Evolutionary conservation across 1,284 basidiomycete genomes (phyloP).

Genomic region (Prillingera fragicola): DNA sequence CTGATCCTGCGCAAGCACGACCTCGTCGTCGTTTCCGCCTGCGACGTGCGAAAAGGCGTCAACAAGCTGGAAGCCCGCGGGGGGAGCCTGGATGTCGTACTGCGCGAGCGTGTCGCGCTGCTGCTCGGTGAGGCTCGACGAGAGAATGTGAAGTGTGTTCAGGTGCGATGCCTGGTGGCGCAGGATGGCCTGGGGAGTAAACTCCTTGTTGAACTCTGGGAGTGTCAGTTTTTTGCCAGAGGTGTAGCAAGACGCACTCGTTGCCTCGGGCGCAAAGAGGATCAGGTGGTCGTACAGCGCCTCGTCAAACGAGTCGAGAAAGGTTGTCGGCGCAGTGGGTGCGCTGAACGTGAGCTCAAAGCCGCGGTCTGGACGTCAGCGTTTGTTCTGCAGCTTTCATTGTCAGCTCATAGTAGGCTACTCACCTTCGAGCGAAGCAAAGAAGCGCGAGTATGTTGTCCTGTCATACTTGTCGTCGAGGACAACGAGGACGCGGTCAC

Average conservation of each 20-base stretch:
- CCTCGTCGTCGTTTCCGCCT: conserved; percentile 6
- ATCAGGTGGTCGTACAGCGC: conserved; percentile 76
- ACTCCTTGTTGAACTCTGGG: conserved; percentile 42
- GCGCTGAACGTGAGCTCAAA: conserved; percentile 76
- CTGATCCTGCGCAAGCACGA: conserved; percentile 58
- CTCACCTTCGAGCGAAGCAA: conserved; percentile 67
- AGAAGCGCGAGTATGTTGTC: conserved; percentile 73
- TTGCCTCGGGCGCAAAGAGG: conserved; percentile 72
- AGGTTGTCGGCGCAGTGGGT: conserved; percentile 64
- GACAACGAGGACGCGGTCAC: conserved; percentile 75
- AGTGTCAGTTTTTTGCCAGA: conserved; percentile 45
- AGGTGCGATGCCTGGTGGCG: conserved; percentile 62
- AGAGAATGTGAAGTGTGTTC: conserved; percentile 79
- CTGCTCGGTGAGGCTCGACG: conserved; percentile 53
- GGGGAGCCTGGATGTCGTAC: conserved; percentile 51
- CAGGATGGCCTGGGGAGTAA: conserved; percentile 78
- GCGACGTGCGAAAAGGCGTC: conserved; percentile 49
- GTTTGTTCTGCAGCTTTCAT: not conserved
- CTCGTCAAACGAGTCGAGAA: conserved; percentile 64
- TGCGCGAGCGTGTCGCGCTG: conserved; percentile 53
- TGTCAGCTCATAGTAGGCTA: conserved; percentile 7
- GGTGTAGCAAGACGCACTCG: conserved; percentile 55
- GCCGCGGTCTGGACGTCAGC: conserved; percentile 56
- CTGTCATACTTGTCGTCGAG: conserved; percentile 62
- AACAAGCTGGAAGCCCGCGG: conserved; percentile 1